Evolutionary conservation across 805 yeast species (phyloP), one percentile per base, ranked within the genome.

Genomic region (Lachancea sp.): DNA sequence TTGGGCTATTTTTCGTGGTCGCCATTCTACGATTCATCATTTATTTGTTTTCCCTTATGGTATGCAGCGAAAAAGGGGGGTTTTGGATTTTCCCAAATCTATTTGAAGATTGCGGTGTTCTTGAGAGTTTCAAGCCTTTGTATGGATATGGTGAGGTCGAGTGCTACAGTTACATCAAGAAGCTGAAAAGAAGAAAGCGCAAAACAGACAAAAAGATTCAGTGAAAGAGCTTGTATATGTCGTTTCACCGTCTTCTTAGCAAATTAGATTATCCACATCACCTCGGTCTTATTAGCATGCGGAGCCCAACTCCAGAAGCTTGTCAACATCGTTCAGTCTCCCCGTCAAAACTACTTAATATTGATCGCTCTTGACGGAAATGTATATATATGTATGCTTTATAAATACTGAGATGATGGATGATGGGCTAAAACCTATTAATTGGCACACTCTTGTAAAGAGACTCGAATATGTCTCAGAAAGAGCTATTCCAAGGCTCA

Each of bases 31-130:
- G 98, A 56, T 68, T 89, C 58, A 69, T 89, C 29, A 58, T 92
- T 19, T 72, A 74, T 48, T 65, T 80, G 35, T 63, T 75, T 1
- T 58, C 64, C 4, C 39, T 58, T 26, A 47, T 55, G 6, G 32
- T 58, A 8, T 44, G 48, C 18, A 55, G 48, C 25, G 65, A 73
- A 42, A 75, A 78, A 6, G 77, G 78, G 31, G 95, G 95, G n/a
- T 72, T 92, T 59, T 92, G 98, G 98, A 60, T 92, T 34, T 90
- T 87, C 72, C 98, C 98, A 42, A 90, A 90, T 59, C 70, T 92
- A 57, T 92, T 89, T 64, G 98, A 81, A 47, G 98, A 92, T 58
- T 89, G 94, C 53, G 96, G 97, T 18, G 83, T 92, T 48, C 57
- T 90, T 45, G 97, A 90, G 44, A 83, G 95, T 69, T 92, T 92